Percentiles rank a stretch among this genome's conserved stretches.
Evolutionary conservation across 805 yeast species (phyloP).

Genomic region (Nadsonia fulvescens): DNA sequence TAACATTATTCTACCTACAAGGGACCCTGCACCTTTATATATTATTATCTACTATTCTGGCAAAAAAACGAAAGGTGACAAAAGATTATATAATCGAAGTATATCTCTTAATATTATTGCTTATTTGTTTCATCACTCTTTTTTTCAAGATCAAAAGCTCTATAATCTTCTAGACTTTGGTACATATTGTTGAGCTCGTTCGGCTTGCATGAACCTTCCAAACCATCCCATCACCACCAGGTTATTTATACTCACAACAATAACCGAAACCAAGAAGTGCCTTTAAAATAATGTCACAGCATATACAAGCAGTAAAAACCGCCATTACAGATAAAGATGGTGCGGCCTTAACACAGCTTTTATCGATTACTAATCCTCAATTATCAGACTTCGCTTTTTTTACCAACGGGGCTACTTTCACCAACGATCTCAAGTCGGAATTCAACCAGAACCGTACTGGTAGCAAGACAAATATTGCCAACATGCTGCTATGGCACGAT

Average conservation of each 20-base stretch:
- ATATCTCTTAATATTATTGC: no score
- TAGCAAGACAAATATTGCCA: no score
- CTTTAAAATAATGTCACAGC: constrained; percentile 1
- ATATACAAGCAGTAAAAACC: constrained; percentile 5
- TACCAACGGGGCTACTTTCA: constrained; percentile 8
- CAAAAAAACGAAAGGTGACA: neutral
- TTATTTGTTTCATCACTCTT: no score
- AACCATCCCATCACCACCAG: no score
- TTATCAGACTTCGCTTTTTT: constrained; percentile 5
- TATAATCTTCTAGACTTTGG: neutral
- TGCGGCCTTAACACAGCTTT: constrained; percentile 8
- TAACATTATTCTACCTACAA: neutral
- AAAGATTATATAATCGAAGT: neutral
- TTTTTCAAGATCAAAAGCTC: no score
- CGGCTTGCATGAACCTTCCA: no score
- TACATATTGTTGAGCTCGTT: constrained; percentile 1
- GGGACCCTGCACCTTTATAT: neutral
- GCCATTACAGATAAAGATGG: constrained; percentile 9
- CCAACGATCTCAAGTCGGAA: constrained; percentile 2
- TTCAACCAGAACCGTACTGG: no score
- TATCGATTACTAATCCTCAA: constrained; percentile 8
- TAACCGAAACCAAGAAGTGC: no score
- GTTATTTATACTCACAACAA: no score
- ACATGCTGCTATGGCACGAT: no score
- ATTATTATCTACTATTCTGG: neutral